Evolutionary conservation across 768 basidiomycete species (phyloP).

Genomic region (Tubosaeta sp.): DNA sequence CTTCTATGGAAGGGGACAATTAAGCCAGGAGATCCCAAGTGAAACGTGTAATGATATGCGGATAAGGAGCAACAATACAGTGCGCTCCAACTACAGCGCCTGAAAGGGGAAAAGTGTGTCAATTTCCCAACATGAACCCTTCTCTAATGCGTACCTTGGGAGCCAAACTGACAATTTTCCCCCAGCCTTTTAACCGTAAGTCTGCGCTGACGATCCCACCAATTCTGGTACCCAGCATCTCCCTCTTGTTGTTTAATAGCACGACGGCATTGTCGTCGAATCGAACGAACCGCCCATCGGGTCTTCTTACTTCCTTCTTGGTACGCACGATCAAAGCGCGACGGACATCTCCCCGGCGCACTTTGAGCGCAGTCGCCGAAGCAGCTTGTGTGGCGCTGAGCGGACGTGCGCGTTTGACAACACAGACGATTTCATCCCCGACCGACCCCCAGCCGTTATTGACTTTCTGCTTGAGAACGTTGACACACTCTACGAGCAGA

Average conservation of each 20-base stretch:
- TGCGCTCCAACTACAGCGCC: constrained; percentile 15
- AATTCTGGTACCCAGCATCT: constrained; percentile 94
- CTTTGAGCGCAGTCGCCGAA: constrained; percentile 80
- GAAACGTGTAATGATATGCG: not conserved
- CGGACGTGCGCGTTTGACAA: constrained; percentile 88
- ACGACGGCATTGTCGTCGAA: constrained; percentile 98
- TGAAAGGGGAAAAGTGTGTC: not conserved
- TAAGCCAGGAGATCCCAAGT: not conserved
- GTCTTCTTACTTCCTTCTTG: constrained; percentile 76
- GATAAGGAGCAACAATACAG: not conserved
- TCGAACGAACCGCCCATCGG: constrained; percentile 82
- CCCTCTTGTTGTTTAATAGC: constrained; percentile 89
- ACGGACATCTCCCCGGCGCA: constrained; percentile 90
- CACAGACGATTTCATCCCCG: constrained; percentile 94
- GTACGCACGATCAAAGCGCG: constrained; percentile 94
- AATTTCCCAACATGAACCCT: not conserved
- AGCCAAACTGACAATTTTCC: constrained; percentile 88
- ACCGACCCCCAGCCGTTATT: constrained; percentile 92
- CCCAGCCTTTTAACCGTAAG: constrained; percentile 88
- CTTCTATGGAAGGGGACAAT: too few species aligned
- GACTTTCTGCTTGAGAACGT: constrained; percentile 93
- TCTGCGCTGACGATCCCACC: constrained; percentile 92
- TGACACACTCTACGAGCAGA: constrained; percentile 91
- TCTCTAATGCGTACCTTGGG: constrained; percentile 59
- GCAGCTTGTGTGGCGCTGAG: constrained; percentile 61